Conservation (phyloP, 2,329 filamentous ascomycete genomes). For the Fusarium vanettenii region DNA sequence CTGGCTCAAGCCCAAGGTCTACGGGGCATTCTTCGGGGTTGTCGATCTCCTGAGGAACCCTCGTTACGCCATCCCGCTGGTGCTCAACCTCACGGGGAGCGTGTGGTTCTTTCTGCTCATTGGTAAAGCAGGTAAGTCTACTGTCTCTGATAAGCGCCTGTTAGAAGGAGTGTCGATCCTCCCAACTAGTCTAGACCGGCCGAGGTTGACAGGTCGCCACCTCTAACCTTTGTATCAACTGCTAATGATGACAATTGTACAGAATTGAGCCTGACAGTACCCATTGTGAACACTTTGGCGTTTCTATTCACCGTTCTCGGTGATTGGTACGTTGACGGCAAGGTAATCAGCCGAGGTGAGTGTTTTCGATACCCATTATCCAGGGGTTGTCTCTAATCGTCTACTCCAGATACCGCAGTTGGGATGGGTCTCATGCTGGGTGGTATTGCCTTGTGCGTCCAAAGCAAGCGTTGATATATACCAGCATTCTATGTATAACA, state of each 20-base stretch:
- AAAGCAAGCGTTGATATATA: constrained; percentile 64
- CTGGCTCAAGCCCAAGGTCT: constrained; percentile 71
- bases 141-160: constrained; percentile 10
- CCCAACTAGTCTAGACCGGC: constrained; percentile 9
- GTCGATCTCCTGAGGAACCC: constrained; percentile 83
- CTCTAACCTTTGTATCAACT: background rate
- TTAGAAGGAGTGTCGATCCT: constrained; percentile 19
- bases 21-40: constrained; percentile 78
- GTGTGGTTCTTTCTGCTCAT: constrained; percentile 97
- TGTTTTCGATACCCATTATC: constrained; percentile 17
- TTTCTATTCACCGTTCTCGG: constrained; percentile 96
- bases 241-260: constrained; percentile 26
- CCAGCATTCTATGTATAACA: background rate
- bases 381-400: background rate
- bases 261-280: constrained; percentile 94
- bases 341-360: constrained; percentile 85
- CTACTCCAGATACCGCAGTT: constrained; percentile 76
- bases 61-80: constrained; percentile 83
- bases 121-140: constrained; percentile 81
- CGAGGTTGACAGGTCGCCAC: constrained; percentile 28
- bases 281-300: constrained; percentile 92
- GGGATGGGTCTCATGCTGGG: constrained; percentile 83
- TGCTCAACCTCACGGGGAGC: constrained; percentile 91
- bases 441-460: constrained; percentile 87
- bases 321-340: constrained; percentile 94